Evolutionary conservation across 2,329 filamentous ascomycete species (phyloP).

Genomic region (Fusarium abutilonis): DNA sequence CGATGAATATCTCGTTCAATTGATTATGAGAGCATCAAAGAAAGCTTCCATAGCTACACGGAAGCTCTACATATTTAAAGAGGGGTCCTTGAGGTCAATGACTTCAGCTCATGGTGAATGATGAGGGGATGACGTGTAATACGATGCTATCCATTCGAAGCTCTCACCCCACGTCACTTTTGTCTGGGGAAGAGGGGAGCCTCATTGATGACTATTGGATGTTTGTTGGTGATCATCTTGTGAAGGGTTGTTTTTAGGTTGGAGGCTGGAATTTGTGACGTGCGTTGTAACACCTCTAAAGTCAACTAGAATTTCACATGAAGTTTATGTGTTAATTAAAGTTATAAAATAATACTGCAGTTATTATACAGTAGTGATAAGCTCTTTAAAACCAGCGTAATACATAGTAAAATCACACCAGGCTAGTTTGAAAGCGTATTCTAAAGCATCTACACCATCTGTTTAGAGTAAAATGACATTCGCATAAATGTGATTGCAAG

Average conservation of each 20-base stretch:
- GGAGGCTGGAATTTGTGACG: slow-evolving; percentile 5
- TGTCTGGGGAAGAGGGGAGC: slow-evolving; percentile 3
- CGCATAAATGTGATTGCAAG: not conserved
- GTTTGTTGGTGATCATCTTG: not conserved
- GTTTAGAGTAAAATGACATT: too few relatives aligned
- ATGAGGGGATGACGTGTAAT: slow-evolving; percentile 40
- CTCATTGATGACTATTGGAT: slow-evolving; percentile 25
- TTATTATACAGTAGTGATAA: not conserved
- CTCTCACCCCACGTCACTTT: slow-evolving; percentile 14
- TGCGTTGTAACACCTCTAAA: not conserved
- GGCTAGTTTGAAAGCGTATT: too few relatives aligned
- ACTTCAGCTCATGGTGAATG: slow-evolving; percentile 24
- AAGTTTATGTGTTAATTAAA: not conserved
- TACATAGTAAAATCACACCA: too few relatives aligned
- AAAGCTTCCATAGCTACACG: not conserved
- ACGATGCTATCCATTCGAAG: slow-evolving; percentile 4
- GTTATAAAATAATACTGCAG: not conserved
- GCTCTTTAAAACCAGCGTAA: too few relatives aligned
- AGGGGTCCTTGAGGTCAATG: slow-evolving; percentile 14
- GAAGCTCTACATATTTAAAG: slow-evolving; percentile 7
- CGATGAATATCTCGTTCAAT: not conserved
- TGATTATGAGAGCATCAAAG: not conserved
- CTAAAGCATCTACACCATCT: too few relatives aligned
- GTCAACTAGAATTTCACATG: slow-evolving; percentile 10
- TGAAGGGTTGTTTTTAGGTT: slow-evolving; percentile 19